These are phyloP conservation scores for Nemania sp. DNA, from an alignment of 2,329 filamentous ascomycete species.

Conservation along the genomic window DNA sequence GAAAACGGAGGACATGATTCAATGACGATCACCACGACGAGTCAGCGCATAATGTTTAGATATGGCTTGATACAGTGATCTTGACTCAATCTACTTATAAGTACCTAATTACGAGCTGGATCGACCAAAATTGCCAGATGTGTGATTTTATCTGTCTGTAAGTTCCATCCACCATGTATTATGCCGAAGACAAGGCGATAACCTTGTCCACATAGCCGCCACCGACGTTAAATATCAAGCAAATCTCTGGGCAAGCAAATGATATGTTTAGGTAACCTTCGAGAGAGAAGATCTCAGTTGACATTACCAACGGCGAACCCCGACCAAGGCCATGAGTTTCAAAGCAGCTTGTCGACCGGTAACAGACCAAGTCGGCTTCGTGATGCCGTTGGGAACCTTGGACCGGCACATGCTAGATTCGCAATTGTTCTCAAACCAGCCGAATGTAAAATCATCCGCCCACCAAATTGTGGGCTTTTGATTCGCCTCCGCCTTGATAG, in stretches of 20 bases:
- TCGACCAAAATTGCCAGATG: constrained; percentile 28
- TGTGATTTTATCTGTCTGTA: constrained; percentile 21
- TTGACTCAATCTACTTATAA: constrained; percentile 22
- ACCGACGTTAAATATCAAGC: constrained; percentile 27
- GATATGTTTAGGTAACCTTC: constrained; percentile 8
- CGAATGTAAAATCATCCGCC: constrained; percentile 50
- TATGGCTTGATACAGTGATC: constrained; percentile 16
- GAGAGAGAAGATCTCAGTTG: background rate
- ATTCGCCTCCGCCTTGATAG: constrained; percentile 47
- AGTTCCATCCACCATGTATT: constrained; percentile 24
- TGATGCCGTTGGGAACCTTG: constrained; percentile 9
- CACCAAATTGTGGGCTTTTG: constrained; percentile 48
- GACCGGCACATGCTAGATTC: constrained; percentile 22
- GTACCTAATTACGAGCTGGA: constrained; percentile 26
- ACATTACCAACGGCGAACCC: constrained; percentile 8
- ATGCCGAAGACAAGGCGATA: constrained; percentile 28
- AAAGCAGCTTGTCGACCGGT: constrained; percentile 10
- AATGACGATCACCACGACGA: background rate
- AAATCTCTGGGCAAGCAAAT: constrained; percentile 28
- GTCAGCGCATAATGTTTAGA: background rate
- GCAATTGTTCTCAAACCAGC: constrained; percentile 50
- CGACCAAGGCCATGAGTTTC: constrained; percentile 16
- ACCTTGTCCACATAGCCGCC: constrained; percentile 22
- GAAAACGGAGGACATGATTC: background rate
- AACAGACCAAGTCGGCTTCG: constrained; percentile 12